phyloP scores from a whole-genome alignment of 1,284 basidiomycete species.

The Ganoderma meredithae region DNA sequence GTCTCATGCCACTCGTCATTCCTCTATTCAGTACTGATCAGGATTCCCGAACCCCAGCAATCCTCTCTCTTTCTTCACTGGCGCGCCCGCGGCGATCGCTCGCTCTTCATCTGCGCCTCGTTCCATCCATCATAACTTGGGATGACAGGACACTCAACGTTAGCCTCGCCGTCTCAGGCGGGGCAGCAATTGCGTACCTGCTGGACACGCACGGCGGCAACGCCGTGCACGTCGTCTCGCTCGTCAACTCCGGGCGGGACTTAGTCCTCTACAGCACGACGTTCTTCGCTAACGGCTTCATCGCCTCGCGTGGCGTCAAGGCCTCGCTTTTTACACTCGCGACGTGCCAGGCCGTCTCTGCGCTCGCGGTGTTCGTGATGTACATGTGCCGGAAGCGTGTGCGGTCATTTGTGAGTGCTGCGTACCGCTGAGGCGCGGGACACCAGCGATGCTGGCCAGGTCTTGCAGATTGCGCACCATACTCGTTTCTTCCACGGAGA shows the following conservation, averaged over 20 bases:
- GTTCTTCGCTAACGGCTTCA: conserved; percentile 56
- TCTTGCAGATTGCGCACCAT: conserved; percentile 7
- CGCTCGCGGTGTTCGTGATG: conserved; percentile 49
- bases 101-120: too few species aligned
- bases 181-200: conserved; percentile 51
- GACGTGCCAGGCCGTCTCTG: conserved; percentile 49
- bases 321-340: conserved; percentile 48
- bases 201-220: conserved; percentile 52
- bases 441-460: not conserved
- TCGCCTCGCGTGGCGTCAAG: conserved; percentile 45
- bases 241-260: conserved; percentile 53
- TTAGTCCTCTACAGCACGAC: conserved; percentile 53
- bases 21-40: too few species aligned
- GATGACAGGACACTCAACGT: conserved; percentile 43
- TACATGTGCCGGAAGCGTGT: conserved; percentile 51
- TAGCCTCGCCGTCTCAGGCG: conserved; percentile 49
- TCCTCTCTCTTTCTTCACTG: too few species aligned
- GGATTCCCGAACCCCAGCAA: too few species aligned
- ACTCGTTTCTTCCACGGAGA: conserved; percentile 2
- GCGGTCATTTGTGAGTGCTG: conserved; percentile 47
- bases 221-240: conserved; percentile 50
- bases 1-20: conserved; percentile 12
- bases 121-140: not conserved
- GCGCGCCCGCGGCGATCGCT: too few species aligned
- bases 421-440: not conserved